Conservation (phyloP, 352 stramenopile species). For the Phytophthora europaea region DNA sequence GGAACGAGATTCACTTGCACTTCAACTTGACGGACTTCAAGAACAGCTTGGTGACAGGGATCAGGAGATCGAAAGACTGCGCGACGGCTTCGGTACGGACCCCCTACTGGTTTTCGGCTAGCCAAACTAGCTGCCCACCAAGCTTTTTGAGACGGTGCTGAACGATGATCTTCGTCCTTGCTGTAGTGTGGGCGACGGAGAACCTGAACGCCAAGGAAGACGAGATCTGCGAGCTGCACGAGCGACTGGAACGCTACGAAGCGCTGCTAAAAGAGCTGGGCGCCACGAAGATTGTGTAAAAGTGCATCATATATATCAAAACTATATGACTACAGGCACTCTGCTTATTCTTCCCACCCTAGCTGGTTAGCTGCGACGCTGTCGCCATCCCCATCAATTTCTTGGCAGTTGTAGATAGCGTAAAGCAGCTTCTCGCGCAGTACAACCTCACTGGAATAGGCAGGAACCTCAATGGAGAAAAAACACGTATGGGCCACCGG, state of each 20-base stretch:
- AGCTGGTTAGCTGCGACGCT: slow-evolving; percentile 85
- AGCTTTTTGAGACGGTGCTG: neutral
- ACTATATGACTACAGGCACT: neutral
- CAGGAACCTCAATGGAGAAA: slow-evolving; percentile 96
- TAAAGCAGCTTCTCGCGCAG: slow-evolving; percentile 88
- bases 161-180: slow-evolving; percentile 18
- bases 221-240: slow-evolving; percentile 41
- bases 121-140: neutral
- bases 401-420: slow-evolving; percentile 95
- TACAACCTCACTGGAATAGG: slow-evolving; percentile 91
- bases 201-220: slow-evolving; percentile 38
- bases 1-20: slow-evolving; percentile 23
- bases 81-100: slow-evolving; percentile 32
- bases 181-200: slow-evolving; percentile 40
- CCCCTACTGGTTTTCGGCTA: slow-evolving; percentile 19
- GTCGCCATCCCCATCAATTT: slow-evolving; percentile 92
- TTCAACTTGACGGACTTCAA: slow-evolving; percentile 32
- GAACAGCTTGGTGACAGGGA: slow-evolving; percentile 34
- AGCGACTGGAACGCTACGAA: slow-evolving; percentile 33
- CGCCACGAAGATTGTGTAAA: slow-evolving; percentile 27
- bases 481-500: slow-evolving; percentile 99
- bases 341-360: slow-evolving; percentile 72
- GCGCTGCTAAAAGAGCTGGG: slow-evolving; percentile 19
- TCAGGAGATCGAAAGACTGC: slow-evolving; percentile 36
- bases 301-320: slow-evolving; percentile 30